These are phyloP conservation scores for Colletotrichum sp. DNA, from an alignment of 2,329 filamentous ascomycete genomes.

Conservation along the genomic window DNA sequence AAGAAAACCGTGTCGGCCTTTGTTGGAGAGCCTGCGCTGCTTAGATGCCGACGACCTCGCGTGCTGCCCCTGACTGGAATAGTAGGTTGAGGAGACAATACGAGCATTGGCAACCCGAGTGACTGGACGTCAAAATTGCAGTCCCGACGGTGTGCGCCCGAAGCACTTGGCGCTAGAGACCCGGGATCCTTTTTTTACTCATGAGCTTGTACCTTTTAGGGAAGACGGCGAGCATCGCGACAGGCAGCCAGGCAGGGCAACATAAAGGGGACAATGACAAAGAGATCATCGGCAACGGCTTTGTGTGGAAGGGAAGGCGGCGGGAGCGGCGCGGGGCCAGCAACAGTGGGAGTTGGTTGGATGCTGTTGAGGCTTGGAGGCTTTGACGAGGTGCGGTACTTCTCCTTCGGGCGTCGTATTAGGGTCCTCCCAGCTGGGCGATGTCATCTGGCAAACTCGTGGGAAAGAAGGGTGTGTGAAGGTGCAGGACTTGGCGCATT, in stretches of 20 bases:
- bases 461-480: not conserved
- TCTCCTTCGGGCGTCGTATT: not conserved
- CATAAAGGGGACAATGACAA: not conserved
- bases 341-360: not conserved
- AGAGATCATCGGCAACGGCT: not conserved
- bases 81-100: not conserved
- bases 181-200: not conserved
- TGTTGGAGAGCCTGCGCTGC: not conserved
- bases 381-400: not conserved
- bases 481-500: slow-evolving; percentile 7
- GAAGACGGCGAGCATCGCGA: not conserved
- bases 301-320: not conserved
- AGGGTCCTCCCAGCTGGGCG: not conserved
- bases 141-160: slow-evolving; percentile 9
- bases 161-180: not conserved
- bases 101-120: slow-evolving; percentile 12
- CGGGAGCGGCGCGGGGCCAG: slow-evolving; percentile 1
- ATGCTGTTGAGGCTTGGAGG: not conserved
- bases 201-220: not conserved
- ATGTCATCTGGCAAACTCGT: not conserved
- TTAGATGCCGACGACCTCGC: not conserved
- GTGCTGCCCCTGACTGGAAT: not conserved
- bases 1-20: not conserved
- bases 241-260: not conserved
- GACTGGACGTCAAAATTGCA: slow-evolving; percentile 16